Conservation (phyloP, 2,329 filamentous ascomycete species). For the Colletotrichum filicis region DNA sequence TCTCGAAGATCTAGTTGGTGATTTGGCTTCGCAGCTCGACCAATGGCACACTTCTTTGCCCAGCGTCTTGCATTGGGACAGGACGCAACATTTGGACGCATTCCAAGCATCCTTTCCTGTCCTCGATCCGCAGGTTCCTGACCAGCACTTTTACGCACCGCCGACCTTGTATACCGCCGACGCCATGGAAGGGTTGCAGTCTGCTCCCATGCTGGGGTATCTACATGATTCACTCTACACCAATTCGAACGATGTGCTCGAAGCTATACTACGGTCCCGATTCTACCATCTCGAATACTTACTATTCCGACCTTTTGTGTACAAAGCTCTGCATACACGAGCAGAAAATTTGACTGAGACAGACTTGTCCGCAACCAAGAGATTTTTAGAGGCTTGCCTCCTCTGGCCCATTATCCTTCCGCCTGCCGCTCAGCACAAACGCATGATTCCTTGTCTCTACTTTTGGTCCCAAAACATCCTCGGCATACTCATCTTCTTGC, state of each 20-base stretch:
- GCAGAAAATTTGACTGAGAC: constrained; percentile 63
- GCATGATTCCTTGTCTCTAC: constrained; percentile 68
- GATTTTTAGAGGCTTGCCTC: constrained; percentile 67
- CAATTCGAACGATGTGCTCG: constrained; percentile 52
- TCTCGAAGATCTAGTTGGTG: constrained; percentile 43
- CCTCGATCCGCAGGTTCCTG: constrained; percentile 35
- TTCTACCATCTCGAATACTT: constrained; percentile 70
- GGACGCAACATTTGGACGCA: constrained; percentile 55
- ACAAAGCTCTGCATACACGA: constrained; percentile 66
- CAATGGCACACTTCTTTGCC: constrained; percentile 66
- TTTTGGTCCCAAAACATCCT: constrained; percentile 73
- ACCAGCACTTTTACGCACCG: neutral
- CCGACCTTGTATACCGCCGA: constrained; percentile 58
- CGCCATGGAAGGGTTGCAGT: constrained; percentile 5
- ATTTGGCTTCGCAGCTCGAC: constrained; percentile 64
- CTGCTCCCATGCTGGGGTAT: neutral
- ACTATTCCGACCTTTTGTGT: constrained; percentile 67
- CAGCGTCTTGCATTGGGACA: constrained; percentile 65
- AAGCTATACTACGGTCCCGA: constrained; percentile 65
- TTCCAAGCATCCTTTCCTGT: constrained; percentile 47
- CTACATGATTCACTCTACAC: neutral
- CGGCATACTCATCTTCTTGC: constrained; percentile 66
- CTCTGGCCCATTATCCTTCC: constrained; percentile 70
- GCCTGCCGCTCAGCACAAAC: constrained; percentile 66
- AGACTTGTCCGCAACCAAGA: constrained; percentile 64